A percentile compares a stretch with the other conserved stretches of the same genome.
phyloP scores from a whole-genome alignment of 1,139 yeast species.

The Suhomyces wounanorum region DNA sequence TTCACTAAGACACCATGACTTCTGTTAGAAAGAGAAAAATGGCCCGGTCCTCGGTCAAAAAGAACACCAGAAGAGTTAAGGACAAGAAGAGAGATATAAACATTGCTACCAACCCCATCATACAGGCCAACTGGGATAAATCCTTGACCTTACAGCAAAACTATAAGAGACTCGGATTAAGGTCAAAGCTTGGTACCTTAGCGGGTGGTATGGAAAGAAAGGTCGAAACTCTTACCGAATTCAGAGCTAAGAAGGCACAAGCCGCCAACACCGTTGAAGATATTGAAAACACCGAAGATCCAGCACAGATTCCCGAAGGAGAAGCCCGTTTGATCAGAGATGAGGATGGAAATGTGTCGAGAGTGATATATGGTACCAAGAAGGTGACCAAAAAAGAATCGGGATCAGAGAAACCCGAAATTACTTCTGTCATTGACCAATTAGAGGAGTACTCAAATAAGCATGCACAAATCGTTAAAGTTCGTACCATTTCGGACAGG shows the following conservation, averaged over 20 bases:
- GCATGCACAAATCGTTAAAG: constrained; percentile 48
- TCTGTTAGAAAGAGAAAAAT: constrained; percentile 88
- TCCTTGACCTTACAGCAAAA: constrained; percentile 81
- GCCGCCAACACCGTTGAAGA: constrained; percentile 37
- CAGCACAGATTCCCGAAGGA: constrained; percentile 67
- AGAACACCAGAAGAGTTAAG: constrained; percentile 67
- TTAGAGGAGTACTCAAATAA: constrained; percentile 66
- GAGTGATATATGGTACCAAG: constrained; percentile 71
- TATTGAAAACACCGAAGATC: constrained; percentile 48
- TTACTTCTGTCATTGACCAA: constrained; percentile 55
- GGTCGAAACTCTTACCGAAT: constrained; percentile 42
- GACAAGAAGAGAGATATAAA: constrained; percentile 67
- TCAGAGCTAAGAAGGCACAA: constrained; percentile 28
- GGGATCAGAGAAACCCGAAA: constrained; percentile 24
- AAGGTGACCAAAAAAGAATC: constrained; percentile 26
- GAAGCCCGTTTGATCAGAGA: constrained; percentile 82
- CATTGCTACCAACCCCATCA: constrained; percentile 72
- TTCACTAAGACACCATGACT: constrained; percentile 46
- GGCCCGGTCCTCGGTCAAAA: constrained; percentile 68
- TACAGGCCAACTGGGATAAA: constrained; percentile 89
- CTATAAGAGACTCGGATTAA: constrained; percentile 73
- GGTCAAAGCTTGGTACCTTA: constrained; percentile 61
- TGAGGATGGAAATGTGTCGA: constrained; percentile 66
- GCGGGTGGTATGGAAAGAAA: constrained; percentile 70
- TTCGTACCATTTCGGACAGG: constrained; percentile 64